These are phyloP conservation scores for Taphrina communis DNA, from an alignment of 1,139 yeast genomes.

Conservation along the genomic window DNA sequence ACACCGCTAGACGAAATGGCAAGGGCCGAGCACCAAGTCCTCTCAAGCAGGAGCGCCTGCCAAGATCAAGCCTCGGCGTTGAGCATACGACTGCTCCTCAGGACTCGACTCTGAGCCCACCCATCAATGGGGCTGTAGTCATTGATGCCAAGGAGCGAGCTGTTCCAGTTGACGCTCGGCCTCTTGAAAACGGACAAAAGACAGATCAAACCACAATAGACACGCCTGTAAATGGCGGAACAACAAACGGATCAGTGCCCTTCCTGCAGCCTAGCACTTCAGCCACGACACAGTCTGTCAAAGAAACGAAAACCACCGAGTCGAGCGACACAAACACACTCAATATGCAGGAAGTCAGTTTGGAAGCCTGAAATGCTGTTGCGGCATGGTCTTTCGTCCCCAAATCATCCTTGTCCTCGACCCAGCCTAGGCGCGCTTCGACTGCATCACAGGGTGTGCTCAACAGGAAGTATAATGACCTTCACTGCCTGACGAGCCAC, in stretches of 20 bases:
- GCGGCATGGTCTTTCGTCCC: too few relatives aligned
- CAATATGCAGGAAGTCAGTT: constrained; percentile 3
- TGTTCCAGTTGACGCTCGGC: not conserved
- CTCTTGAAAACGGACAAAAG: not conserved
- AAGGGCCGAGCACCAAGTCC: constrained; percentile 31
- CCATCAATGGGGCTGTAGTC: not conserved
- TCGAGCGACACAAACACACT: not conserved
- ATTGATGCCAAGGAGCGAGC: constrained; percentile 12
- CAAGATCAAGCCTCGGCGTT: constrained; percentile 10
- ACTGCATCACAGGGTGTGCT: not conserved
- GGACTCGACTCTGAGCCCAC: not conserved
- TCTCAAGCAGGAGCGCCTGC: constrained; percentile 16
- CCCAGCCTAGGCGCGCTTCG: not conserved
- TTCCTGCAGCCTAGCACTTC: not conserved
- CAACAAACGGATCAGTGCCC: not conserved
- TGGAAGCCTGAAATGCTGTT: not conserved
- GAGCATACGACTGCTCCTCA: not conserved
- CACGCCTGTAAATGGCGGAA: not conserved
- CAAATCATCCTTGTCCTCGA: too few relatives aligned
- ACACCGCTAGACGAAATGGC: constrained; percentile 15
- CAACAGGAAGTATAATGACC: constrained; percentile 4
- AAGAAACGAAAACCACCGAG: not conserved
- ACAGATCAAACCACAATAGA: not conserved
- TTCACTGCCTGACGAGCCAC: not conserved
- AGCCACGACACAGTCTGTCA: not conserved